Evolutionary conservation across 306 rosid species (phyloP), one percentile per base, ranked within the genome.

Genomic region (Quercus engelmannii): DNA sequence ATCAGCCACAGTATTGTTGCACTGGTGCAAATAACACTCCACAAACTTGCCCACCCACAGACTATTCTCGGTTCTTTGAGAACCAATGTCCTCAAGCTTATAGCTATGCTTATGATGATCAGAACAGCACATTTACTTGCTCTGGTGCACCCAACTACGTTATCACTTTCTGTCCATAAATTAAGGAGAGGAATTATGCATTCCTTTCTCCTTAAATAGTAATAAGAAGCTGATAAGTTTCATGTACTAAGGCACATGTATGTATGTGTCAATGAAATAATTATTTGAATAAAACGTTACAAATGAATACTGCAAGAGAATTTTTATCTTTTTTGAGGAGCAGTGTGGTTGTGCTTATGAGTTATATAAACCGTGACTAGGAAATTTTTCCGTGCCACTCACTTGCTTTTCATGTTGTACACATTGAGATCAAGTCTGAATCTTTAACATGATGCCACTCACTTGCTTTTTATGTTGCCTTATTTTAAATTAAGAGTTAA

Each of bases 31-130:
- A 70, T 8, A 11, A 31, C 0, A 19, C 25, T 1, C 81, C 88
- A 3, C 55, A 71, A 2, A 83, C 55, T 3, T 88, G 91, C 9
- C 80, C 78, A 1, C 89, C 91, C 20, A 80, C 86, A 0, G 0
- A 81, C 5, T 85, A 78, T 46, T 88, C 91, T 1, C 3, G 0
- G 76, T 67, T 85, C 19, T 88, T 85, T 35, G 56, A 88, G 82
- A 20, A 59, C 1, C 83, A 81, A 55, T 88, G 91, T 30, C 89
- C 89, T 21, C 77, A 38, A 25, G 91, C 91, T 58, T 88, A 88
- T 72, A 88, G 87, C 55, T 84, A 88, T 17, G 87, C 92, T 13
- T 79, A 73, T 5, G 92, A 88, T 20, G 88, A 84, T 28, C 15
- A 54, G 12, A 43, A 7, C 20, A 71, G 82, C 74, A 61, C 76